Percentiles rank a stretch among this genome's conserved stretches.
phyloP scores from a whole-genome alignment of 305 asterid species.

The Fraxinus sp. region DNA sequence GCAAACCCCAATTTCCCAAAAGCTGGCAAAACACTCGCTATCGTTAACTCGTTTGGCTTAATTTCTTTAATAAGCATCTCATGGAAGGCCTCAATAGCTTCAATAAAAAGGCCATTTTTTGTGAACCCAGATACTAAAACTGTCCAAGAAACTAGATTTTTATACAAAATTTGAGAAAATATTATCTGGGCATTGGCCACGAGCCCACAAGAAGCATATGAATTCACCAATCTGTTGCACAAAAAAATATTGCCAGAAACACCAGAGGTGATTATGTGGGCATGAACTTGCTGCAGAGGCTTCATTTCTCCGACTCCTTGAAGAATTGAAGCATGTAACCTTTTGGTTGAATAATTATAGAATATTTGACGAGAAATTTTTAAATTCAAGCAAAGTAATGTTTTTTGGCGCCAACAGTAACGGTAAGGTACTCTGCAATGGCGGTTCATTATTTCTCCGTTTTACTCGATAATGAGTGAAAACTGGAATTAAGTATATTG shows the following conservation, averaged over 20 bases:
- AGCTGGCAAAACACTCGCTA: conserved; percentile 51
- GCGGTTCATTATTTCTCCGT: conserved; percentile 25
- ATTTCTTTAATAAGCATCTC: conserved; percentile 43
- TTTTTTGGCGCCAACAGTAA: conserved; percentile 32
- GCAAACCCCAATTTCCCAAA: conserved; percentile 39
- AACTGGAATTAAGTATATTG: too few species aligned
- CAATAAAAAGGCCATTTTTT: conserved; percentile 38
- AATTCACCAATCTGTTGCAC: conserved; percentile 50
- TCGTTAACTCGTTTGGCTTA: conserved; percentile 52
- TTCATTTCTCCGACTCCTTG: conserved; percentile 32
- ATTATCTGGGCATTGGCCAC: conserved; percentile 36
- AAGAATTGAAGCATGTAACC: conserved; percentile 40
- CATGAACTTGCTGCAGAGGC: conserved; percentile 48
- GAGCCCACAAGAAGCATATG: conserved; percentile 45
- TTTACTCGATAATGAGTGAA: background rate
- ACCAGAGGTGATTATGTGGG: conserved; percentile 44
- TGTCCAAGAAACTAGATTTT: conserved; percentile 61
- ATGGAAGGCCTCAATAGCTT: conserved; percentile 41
- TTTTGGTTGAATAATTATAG: conserved; percentile 22
- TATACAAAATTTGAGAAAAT: conserved; percentile 37
- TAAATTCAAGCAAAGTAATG: background rate
- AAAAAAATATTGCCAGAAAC: conserved; percentile 38
- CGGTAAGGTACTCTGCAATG: conserved; percentile 22
- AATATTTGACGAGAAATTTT: background rate
- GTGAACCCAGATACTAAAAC: conserved; percentile 52